Conservation (phyloP, 148 eudicot species). For the Cornus suecica region DNA sequence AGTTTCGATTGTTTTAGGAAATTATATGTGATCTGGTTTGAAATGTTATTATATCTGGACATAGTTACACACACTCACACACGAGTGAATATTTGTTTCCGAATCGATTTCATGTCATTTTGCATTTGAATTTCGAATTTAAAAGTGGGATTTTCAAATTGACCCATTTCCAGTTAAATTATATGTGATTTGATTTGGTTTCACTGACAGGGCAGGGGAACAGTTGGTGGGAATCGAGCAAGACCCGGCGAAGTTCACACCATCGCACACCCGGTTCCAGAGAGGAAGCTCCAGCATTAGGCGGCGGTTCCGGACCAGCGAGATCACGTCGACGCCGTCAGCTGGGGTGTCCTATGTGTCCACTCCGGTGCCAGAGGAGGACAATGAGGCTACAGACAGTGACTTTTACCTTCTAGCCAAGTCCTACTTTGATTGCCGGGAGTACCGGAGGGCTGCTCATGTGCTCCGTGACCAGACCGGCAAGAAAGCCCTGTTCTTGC, state of each 20-base stretch:
- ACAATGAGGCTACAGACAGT: slow-evolving; percentile 56
- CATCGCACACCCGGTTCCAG: slow-evolving; percentile 90
- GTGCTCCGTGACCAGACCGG: slow-evolving; percentile 81
- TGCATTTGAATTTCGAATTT: background rate
- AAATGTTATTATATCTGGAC: no score
- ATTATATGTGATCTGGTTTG: background rate
- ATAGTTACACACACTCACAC: no score
- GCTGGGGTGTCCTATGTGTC: slow-evolving; percentile 63
- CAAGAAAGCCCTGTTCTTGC: slow-evolving; percentile 86
- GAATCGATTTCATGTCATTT: background rate
- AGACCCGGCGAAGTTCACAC: slow-evolving; percentile 84
- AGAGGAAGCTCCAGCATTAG: slow-evolving; percentile 87
- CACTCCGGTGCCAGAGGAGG: slow-evolving; percentile 61
- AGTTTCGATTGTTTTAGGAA: no score
- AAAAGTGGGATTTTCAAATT: background rate
- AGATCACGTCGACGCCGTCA: slow-evolving; percentile 59
- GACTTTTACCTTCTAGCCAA: slow-evolving; percentile 86
- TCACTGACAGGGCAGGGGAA: slow-evolving; percentile 76
- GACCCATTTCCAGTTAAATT: background rate
- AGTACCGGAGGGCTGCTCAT: slow-evolving; percentile 90
- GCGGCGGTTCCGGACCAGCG: slow-evolving; percentile 66
- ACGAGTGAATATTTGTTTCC: no score
- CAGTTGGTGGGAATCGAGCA: slow-evolving; percentile 94
- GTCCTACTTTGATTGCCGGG: slow-evolving; percentile 88
- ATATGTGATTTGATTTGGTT: background rate